A percentile compares a stretch with the other conserved stretches of the same genome.
These are phyloP conservation scores for Aspergillus affinis DNA, from an alignment of 495 filamentous ascomycete genomes.

Conservation along the genomic window DNA sequence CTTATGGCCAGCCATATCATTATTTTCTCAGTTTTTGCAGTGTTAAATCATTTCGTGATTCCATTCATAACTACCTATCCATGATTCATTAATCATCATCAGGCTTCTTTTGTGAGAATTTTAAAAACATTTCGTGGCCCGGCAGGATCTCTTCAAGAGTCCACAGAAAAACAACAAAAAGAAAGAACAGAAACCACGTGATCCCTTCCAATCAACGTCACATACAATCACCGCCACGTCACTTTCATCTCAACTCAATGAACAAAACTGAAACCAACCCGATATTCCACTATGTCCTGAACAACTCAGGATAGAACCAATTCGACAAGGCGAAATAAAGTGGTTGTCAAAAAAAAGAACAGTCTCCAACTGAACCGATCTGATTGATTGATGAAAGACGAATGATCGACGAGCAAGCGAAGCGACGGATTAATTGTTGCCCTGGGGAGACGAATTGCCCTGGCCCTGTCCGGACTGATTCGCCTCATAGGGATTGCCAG, in stretches of 20 bases:
- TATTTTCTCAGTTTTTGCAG: too few relatives aligned
- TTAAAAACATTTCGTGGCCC: background rate
- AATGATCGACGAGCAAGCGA: background rate
- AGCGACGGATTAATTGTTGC: background rate
- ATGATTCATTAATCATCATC: background rate
- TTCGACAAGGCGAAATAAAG: background rate
- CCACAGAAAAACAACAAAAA: background rate
- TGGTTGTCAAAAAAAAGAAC: background rate
- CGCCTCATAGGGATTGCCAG: background rate
- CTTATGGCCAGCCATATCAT: too few relatives aligned
- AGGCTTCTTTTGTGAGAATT: background rate
- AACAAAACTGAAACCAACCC: background rate
- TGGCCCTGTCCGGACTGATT: background rate
- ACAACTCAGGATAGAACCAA: background rate
- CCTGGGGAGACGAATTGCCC: background rate
- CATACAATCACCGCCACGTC: too few relatives aligned
- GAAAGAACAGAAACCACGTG: background rate
- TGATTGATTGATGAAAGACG: background rate
- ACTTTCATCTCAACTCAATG: too few relatives aligned
- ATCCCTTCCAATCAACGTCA: too few relatives aligned
- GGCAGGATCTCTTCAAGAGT: background rate
- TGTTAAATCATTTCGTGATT: too few relatives aligned
- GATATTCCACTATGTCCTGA: background rate
- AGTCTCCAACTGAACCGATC: too few relatives aligned
- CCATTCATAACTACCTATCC: too few relatives aligned